A percentile compares a stretch with the other conserved stretches of the same genome.
These are phyloP conservation scores for Serendipita vermifera DNA, from an alignment of 768 basidiomycete species.

Conservation along the genomic window DNA sequence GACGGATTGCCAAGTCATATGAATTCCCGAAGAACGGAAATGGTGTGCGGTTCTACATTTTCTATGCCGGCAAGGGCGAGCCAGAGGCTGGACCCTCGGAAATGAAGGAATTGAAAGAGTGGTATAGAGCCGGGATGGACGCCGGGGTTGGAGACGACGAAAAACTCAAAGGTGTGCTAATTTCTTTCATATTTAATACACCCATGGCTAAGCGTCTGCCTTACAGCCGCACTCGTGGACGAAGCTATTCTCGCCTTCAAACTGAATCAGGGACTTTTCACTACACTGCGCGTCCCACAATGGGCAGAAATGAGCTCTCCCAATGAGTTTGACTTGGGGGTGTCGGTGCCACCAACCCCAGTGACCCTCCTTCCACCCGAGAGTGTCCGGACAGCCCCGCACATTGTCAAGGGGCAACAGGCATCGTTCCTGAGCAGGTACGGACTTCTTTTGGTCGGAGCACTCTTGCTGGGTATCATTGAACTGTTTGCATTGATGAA, in stretches of 20 bases:
- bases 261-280: conserved; percentile 37
- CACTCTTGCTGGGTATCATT: no score
- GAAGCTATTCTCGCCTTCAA: conserved; percentile 40
- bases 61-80: conserved; percentile 40
- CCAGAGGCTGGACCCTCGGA: conserved; percentile 40
- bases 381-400: no score
- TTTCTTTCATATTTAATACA: conserved; percentile 4
- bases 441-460: no score
- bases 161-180: conserved; percentile 30
- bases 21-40: conserved; percentile 40
- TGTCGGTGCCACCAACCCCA: neutral
- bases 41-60: conserved; percentile 58
- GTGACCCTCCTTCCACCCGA: no score
- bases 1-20: conserved; percentile 54
- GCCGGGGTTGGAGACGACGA: conserved; percentile 31
- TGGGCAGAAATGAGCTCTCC: no score
- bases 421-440: no score
- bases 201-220: neutral
- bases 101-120: conserved; percentile 61
- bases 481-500: no score
- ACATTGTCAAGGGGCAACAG: no score
- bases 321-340: neutral
- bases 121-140: conserved; percentile 48
- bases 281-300: conserved; percentile 23
- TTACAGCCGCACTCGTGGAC: conserved; percentile 31